Percentiles rank a stretch among this genome's conserved stretches.
Conservation (phyloP, 1,284 basidiomycete species). For the Puccinia triticina region DNA sequence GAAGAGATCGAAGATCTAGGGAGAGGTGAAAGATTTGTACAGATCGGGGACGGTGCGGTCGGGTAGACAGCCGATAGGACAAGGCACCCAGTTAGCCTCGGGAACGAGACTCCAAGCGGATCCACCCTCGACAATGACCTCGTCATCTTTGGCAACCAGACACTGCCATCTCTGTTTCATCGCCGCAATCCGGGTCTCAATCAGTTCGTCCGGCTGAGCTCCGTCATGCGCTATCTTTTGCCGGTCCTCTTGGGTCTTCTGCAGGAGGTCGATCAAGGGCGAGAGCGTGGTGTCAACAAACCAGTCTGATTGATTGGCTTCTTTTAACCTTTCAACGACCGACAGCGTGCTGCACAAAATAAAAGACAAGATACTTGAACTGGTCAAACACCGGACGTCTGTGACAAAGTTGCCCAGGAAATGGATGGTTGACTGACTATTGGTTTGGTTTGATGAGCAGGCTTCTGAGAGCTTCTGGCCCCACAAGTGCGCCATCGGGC, state of each 20-base stretch:
- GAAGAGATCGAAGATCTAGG: background rate
- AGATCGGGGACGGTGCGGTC: constrained; percentile 27
- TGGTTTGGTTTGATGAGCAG: constrained; percentile 31
- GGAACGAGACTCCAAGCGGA: background rate
- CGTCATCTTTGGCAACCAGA: background rate
- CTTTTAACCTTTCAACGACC: background rate
- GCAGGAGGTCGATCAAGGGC: background rate
- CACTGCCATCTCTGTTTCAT: constrained; percentile 31
- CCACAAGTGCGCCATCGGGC: background rate
- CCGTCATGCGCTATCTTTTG: background rate
- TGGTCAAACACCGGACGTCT: too few species aligned
- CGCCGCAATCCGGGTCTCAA: background rate
- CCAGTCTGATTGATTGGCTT: background rate
- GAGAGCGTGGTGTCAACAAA: background rate
- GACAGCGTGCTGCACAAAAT: constrained; percentile 2
- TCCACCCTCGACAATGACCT: background rate
- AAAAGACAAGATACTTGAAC: background rate
- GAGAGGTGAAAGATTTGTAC: constrained; percentile 4
- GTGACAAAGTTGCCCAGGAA: background rate
- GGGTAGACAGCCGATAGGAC: constrained; percentile 41
- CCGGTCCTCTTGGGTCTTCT: background rate
- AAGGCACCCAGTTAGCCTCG: constrained; percentile 5
- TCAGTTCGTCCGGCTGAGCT: background rate
- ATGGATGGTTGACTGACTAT: constrained; percentile 3
- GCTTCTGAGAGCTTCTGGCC: constrained; percentile 3